Evolutionary conservation across 768 basidiomycete genomes (phyloP).

Genomic region (Coprinopsis marcescibilis): DNA sequence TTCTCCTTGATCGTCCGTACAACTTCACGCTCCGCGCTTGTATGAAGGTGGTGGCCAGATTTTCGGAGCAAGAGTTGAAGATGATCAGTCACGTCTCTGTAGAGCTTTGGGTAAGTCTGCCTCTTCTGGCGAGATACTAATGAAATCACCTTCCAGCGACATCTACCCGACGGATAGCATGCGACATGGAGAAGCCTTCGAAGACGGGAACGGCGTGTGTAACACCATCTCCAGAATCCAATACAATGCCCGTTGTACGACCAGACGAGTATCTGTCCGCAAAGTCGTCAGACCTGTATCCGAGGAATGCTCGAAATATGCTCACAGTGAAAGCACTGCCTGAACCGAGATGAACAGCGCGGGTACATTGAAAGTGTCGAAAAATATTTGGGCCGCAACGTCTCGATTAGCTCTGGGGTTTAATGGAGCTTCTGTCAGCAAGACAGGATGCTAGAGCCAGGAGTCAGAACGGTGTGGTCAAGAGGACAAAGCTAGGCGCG

Average conservation of each 20-base stretch:
- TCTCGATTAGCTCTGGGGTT: slow-evolving; percentile 97
- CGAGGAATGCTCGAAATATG: slow-evolving; percentile 13
- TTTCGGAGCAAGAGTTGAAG: slow-evolving; percentile 92
- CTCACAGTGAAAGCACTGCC: slow-evolving; percentile 92
- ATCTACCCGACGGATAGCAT: slow-evolving; percentile 94
- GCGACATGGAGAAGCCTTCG: slow-evolving; percentile 99
- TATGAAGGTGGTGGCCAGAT: slow-evolving; percentile 90
- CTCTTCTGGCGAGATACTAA: neutral
- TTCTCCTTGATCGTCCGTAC: slow-evolving; percentile 98
- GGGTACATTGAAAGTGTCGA: slow-evolving; percentile 99
- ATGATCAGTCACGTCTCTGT: slow-evolving; percentile 93
- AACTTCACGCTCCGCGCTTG: slow-evolving; percentile 94
- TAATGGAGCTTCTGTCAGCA: slow-evolving; percentile 94
- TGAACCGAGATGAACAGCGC: slow-evolving; percentile 96
- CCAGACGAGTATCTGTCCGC: slow-evolving; percentile 87
- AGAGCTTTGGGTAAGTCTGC: slow-evolving; percentile 6
- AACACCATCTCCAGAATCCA: slow-evolving; percentile 98
- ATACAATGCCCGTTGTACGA: slow-evolving; percentile 96
- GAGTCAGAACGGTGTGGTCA: slow-evolving; percentile 14
- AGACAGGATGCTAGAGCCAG: slow-evolving; percentile 79
- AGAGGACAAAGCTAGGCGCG: slow-evolving; percentile 15
- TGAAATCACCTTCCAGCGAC: slow-evolving; percentile 80
- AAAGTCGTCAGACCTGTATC: slow-evolving; percentile 11
- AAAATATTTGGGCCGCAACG: slow-evolving; percentile 96
- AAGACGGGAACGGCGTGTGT: slow-evolving; percentile 99